Percentiles rank a stretch among this genome's conserved stretches.
Conservation (phyloP, 257 asterid species). For the Parsonsia alboflavescens region DNA sequence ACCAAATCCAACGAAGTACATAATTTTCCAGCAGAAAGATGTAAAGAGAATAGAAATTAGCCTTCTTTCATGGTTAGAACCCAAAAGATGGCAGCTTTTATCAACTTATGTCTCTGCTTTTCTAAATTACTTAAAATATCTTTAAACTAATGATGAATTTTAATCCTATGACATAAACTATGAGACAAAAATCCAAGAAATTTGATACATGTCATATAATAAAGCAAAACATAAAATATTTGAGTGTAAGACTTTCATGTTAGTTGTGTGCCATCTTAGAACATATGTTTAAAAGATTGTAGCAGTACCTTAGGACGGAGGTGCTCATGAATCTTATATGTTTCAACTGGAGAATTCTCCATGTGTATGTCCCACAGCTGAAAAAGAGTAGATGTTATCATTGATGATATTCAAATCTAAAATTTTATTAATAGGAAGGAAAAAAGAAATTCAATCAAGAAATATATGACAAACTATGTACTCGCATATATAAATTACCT, state of each 20-base stretch:
- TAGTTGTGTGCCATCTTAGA: not conserved
- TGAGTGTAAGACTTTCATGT: not conserved
- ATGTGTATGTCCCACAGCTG: conserved; percentile 76
- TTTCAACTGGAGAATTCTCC: conserved; percentile 61
- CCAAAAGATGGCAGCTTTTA: not conserved
- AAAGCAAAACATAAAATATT: not conserved
- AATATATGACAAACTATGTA: not conserved
- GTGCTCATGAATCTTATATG: conserved; percentile 57
- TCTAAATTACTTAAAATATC: not conserved
- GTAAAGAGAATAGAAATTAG: not conserved
- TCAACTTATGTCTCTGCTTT: not conserved
- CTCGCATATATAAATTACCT: conserved; percentile 32
- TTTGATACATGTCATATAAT: not conserved
- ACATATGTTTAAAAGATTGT: not conserved
- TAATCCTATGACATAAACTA: not conserved
- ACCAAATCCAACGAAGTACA: no score
- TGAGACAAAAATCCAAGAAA: not conserved
- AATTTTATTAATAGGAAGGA: not conserved
- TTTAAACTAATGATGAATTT: not conserved
- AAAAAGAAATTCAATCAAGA: not conserved
- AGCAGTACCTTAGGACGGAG: conserved; percentile 64
- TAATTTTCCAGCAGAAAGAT: not conserved
- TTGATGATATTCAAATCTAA: not conserved
- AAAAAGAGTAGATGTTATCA: conserved; percentile 8
- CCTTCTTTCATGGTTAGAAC: not conserved